These are phyloP conservation scores for Pholiota microspora DNA, from an alignment of 768 basidiomycete species.

Conservation along the genomic window DNA sequence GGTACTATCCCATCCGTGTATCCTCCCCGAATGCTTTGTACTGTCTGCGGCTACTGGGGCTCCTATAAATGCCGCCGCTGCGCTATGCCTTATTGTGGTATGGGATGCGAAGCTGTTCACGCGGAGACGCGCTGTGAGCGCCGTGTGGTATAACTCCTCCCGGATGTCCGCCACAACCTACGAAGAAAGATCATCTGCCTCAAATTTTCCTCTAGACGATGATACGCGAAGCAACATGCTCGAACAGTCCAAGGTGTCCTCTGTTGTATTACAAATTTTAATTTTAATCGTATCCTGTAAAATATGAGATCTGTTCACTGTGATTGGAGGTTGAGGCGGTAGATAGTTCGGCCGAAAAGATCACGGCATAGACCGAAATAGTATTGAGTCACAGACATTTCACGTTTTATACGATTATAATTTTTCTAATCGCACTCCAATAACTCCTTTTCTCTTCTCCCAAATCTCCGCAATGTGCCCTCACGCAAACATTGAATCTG, in stretches of 20 bases:
- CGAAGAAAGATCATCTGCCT: not conserved
- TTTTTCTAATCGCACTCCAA: not conserved
- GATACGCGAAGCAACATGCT: too few species aligned
- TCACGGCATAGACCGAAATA: slow-evolving; percentile 5
- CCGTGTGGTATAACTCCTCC: slow-evolving; percentile 48
- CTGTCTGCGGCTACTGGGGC: slow-evolving; percentile 88
- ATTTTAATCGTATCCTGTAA: not conserved
- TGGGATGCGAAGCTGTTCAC: slow-evolving; percentile 71
- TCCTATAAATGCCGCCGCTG: slow-evolving; percentile 78
- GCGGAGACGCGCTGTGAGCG: slow-evolving; percentile 80
- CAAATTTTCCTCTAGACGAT: not conserved
- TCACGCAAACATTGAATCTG: slow-evolving; percentile 48
- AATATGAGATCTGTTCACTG: too few species aligned
- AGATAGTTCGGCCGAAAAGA: slow-evolving; percentile 6
- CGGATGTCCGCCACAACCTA: not conserved
- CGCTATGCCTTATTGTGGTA: slow-evolving; percentile 73
- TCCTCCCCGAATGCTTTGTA: slow-evolving; percentile 72
- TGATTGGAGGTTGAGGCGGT: not conserved
- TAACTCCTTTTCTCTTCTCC: slow-evolving; percentile 8
- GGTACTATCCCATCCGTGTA: slow-evolving; percentile 54
- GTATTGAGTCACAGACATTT: slow-evolving; percentile 3
- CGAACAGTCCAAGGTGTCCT: too few species aligned
- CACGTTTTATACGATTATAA: slow-evolving; percentile 10
- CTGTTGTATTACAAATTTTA: too few species aligned
- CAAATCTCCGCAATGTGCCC: slow-evolving; percentile 55